These are phyloP conservation scores for Penicillium goetzii DNA, from an alignment of 495 filamentous ascomycete genomes.

Conservation along the genomic window DNA sequence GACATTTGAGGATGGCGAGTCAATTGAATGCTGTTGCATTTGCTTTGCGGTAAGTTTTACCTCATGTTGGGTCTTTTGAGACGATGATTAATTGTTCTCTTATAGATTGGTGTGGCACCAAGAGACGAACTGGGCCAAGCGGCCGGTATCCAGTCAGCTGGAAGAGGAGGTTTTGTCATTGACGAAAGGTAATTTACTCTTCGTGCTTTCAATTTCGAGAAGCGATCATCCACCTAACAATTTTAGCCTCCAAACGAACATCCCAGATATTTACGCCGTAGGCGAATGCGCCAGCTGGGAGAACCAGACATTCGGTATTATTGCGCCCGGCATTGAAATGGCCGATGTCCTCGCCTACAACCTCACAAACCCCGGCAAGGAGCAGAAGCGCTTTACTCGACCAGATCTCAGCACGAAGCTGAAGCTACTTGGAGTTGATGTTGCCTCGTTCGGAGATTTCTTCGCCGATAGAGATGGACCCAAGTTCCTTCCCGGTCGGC, in stretches of 20 bases:
- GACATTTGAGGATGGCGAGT: slow-evolving; percentile 82
- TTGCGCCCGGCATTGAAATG: slow-evolving; percentile 95
- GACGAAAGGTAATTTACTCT: slow-evolving; percentile 52
- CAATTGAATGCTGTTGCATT: slow-evolving; percentile 79
- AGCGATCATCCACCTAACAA: neutral
- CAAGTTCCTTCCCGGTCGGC: slow-evolving; percentile 66
- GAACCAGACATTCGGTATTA: slow-evolving; percentile 89
- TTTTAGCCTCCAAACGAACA: slow-evolving; percentile 65
- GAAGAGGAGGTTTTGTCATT: slow-evolving; percentile 78
- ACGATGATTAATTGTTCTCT: neutral
- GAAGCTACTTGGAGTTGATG: slow-evolving; percentile 91
- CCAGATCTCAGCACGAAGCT: slow-evolving; percentile 94
- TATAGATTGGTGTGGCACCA: slow-evolving; percentile 76
- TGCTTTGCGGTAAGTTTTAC: slow-evolving; percentile 76
- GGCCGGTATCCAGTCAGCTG: slow-evolving; percentile 73
- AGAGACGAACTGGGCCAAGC: slow-evolving; percentile 77
- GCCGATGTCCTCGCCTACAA: slow-evolving; percentile 96
- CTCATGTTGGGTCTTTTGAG: neutral
- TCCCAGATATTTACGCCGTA: slow-evolving; percentile 81
- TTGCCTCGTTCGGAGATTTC: slow-evolving; percentile 95
- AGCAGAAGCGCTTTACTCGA: slow-evolving; percentile 72
- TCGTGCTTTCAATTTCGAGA: neutral
- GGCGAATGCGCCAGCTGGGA: slow-evolving; percentile 97
- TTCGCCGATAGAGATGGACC: slow-evolving; percentile 92
- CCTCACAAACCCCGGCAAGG: slow-evolving; percentile 80